Percentiles rank a stretch among this genome's conserved stretches.
Evolutionary conservation across 1,284 basidiomycete genomes (phyloP).

Genomic region (Ganoderma boninense): DNA sequence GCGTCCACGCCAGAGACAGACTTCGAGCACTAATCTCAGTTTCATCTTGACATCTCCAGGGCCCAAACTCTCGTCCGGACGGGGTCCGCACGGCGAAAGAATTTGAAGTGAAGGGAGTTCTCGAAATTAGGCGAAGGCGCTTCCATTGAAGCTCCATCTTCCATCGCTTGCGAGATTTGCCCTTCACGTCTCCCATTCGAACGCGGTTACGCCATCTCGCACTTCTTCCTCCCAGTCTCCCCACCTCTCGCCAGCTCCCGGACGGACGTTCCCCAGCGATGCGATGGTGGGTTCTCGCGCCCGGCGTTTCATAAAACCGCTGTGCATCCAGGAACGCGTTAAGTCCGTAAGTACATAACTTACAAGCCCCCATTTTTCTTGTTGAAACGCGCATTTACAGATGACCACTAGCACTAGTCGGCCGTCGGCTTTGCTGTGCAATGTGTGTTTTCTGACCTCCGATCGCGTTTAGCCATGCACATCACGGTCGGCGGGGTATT

Average conservation of each 20-base stretch:
- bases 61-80: not conserved
- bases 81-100: not conserved
- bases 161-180: conserved; percentile 1
- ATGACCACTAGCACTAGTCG: too few relatives aligned
- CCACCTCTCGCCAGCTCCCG: not conserved
- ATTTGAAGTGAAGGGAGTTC: not conserved
- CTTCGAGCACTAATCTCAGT: not conserved
- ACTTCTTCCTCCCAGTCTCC: not conserved
- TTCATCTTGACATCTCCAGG: not conserved
- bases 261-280: not conserved
- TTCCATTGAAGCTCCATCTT: not conserved
- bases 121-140: not conserved
- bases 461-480: not conserved
- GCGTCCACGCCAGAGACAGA: not conserved
- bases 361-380: not conserved
- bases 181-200: not conserved
- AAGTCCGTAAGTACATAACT: not conserved
- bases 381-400: too few relatives aligned
- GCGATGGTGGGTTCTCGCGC: not conserved
- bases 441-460: not conserved
- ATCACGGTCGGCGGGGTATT: not conserved
- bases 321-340: not conserved
- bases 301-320: not conserved
- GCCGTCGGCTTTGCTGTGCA: too few relatives aligned
- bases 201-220: not conserved